Base-by-base conservation (phyloP, 257 asterid species). In the Hygrophila difformis region DNA sequence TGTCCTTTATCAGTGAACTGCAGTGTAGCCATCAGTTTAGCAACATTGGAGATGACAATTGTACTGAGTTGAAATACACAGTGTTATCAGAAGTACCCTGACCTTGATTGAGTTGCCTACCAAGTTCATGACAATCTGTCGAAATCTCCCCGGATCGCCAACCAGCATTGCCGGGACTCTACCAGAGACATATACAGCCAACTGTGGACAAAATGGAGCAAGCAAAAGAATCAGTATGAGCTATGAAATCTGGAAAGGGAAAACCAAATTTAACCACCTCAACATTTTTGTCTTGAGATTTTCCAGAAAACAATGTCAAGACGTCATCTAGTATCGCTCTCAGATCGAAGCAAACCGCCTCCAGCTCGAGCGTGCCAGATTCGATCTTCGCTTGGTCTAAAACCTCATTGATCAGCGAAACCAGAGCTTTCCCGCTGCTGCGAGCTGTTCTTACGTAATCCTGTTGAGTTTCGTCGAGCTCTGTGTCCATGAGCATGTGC, bases 1-100 rank as follows among this genome's bases (percentile, higher is more conserved):
- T 89, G 98, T 38, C 98, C 98, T 65, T 66, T 86, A 23, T 85
- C 93, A 0, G 98, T 89, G 71, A 89, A 89, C 98, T 89, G 84
- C 52, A 26, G 60, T n/a, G n/a, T n/a, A n/a, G n/a, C n/a, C n/a
- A n/a, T n/a, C n/a, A n/a, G n/a, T n/a, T n/a, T n/a, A n/a, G n/a
- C n/a, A n/a, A n/a, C n/a, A n/a, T n/a, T n/a, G n/a, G n/a, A n/a
- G n/a, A n/a, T n/a, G n/a, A n/a, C n/a, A 24, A 24, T 24, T 24
- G 7, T 24, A 24, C 7, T 24, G 29, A 24, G 29, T 24, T 24
- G 7, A 24, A 24, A 24, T 7, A 24, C 7, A 3, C 3, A 24
- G 29, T 24, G 3, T 7, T 24, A n/a, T n/a, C n/a, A n/a, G n/a
- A 5, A 26, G 37, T 9, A 33, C 93, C 66, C 73, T n/a, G n/a